Evolutionary conservation across 1,284 basidiomycete genomes (phyloP).

Genomic region (Rhodotorula sp.): DNA sequence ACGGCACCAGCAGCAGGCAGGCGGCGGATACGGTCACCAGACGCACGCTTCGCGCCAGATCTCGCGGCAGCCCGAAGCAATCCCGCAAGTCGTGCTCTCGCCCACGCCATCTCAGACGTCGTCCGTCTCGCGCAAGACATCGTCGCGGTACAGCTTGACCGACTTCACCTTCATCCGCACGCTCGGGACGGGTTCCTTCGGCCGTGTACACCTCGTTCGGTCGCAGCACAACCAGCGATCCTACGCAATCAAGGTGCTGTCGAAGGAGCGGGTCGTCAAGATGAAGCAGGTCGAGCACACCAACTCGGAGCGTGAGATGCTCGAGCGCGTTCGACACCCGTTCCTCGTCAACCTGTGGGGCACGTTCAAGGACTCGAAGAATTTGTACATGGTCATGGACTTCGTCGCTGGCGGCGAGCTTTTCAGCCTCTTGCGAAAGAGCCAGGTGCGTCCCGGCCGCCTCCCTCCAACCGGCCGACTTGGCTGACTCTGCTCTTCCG

Average conservation of each 20-base stretch:
- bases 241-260: constrained; percentile 92
- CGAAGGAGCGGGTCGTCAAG: constrained; percentile 89
- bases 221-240: constrained; percentile 90
- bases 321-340: constrained; percentile 85
- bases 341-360: constrained; percentile 99
- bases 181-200: constrained; percentile 91
- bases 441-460: constrained; percentile 63
- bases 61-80: constrained; percentile 18
- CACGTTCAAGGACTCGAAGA: constrained; percentile 88
- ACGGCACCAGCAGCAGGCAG: constrained; percentile 27
- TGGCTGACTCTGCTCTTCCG: too few species aligned
- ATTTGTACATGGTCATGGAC: constrained; percentile 99
- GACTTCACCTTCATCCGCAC: constrained; percentile 58
- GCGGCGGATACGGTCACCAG: constrained; percentile 13
- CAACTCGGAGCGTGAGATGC: constrained; percentile 90
- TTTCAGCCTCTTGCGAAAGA: constrained; percentile 84
- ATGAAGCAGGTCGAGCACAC: constrained; percentile 99
- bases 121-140: constrained; percentile 52
- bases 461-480: neutral
- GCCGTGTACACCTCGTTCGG: constrained; percentile 86
- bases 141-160: constrained; percentile 56
- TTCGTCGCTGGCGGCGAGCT: constrained; percentile 97
- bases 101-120: constrained; percentile 42
- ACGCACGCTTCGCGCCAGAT: constrained; percentile 15
- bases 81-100: constrained; percentile 28